phyloP scores from a whole-genome alignment of 2,329 filamentous ascomycete genomes.

The Epichloe festucae region DNA sequence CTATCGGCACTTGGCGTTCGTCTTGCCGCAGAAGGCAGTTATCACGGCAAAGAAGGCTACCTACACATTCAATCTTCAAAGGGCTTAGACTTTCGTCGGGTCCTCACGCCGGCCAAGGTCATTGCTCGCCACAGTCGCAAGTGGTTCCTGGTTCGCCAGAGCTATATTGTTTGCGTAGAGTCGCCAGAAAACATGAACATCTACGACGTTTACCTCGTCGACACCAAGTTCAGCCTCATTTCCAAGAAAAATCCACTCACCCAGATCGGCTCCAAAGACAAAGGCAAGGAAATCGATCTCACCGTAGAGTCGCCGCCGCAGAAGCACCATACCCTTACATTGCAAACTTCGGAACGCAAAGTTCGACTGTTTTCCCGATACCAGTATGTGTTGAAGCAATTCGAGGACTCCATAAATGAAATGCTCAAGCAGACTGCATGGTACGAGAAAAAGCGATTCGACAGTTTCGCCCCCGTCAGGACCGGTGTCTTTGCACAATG shows the following conservation, averaged over 20 bases:
- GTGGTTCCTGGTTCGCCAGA: conserved; percentile 97
- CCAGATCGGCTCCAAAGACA: conserved; percentile 44
- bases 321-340: conserved; percentile 72
- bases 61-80: conserved; percentile 86
- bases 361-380: conserved; percentile 84
- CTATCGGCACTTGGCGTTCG: conserved; percentile 87
- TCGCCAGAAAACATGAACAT: conserved; percentile 98
- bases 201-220: conserved; percentile 96
- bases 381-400: conserved; percentile 78
- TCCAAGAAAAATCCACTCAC: conserved; percentile 51
- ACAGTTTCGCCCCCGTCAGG: conserved; percentile 85
- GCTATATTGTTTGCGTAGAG: conserved; percentile 96
- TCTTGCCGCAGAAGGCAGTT: conserved; percentile 87
- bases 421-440: conserved; percentile 78
- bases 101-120: conserved; percentile 65
- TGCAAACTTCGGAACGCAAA: conserved; percentile 87
- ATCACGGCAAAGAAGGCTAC: conserved; percentile 94
- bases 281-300: conserved; percentile 34
- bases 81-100: conserved; percentile 72
- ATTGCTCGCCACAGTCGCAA: conserved; percentile 78
- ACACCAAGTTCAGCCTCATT: conserved; percentile 72
- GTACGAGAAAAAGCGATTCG: conserved; percentile 74
- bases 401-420: conserved; percentile 79
- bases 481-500: conserved; percentile 83
- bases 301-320: conserved; percentile 23